These are phyloP conservation scores for Centaurea solstitialis DNA, from an alignment of 129 eudicot species.

Conservation along the genomic window DNA sequence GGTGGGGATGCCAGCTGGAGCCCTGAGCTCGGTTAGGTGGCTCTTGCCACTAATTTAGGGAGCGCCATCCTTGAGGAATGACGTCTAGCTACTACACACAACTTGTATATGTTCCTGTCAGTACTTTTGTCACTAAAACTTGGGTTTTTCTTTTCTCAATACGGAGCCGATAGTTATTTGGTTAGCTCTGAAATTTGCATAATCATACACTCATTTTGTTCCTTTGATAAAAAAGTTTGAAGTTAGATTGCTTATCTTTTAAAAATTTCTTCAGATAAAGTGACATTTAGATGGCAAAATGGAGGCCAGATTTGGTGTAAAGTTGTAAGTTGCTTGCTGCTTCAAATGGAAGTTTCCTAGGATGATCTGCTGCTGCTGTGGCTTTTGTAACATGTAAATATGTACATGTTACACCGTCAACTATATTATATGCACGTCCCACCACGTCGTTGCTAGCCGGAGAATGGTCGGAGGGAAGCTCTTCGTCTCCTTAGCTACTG, in stretches of 20 bases:
- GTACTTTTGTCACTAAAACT: too few relatives aligned
- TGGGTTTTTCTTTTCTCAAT: too few relatives aligned
- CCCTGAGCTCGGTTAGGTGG: conserved; percentile 79
- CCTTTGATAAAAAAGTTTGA: background rate
- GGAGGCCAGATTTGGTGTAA: too few relatives aligned
- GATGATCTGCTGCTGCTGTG: background rate
- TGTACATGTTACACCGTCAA: too few relatives aligned
- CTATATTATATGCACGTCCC: conserved; percentile 22
- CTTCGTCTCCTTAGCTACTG: conserved; percentile 25
- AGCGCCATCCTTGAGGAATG: too few relatives aligned
- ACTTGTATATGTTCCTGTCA: too few relatives aligned
- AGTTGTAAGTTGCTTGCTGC: background rate
- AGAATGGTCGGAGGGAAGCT: conserved; percentile 32
- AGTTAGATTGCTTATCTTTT: background rate
- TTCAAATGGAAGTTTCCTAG: background rate
- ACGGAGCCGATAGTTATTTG: background rate
- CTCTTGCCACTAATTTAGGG: too few relatives aligned
- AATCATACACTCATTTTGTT: background rate
- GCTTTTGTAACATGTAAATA: background rate
- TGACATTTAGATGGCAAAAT: too few relatives aligned
- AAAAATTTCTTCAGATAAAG: background rate
- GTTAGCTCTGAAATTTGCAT: background rate
- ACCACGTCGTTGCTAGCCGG: conserved; percentile 3
- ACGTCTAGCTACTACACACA: too few relatives aligned
- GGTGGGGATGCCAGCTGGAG: conserved; percentile 74